Evolutionary conservation across 768 basidiomycete genomes (phyloP), one percentile per base, ranked within the genome.

Genomic region (Cubamyces lactineus): DNA sequence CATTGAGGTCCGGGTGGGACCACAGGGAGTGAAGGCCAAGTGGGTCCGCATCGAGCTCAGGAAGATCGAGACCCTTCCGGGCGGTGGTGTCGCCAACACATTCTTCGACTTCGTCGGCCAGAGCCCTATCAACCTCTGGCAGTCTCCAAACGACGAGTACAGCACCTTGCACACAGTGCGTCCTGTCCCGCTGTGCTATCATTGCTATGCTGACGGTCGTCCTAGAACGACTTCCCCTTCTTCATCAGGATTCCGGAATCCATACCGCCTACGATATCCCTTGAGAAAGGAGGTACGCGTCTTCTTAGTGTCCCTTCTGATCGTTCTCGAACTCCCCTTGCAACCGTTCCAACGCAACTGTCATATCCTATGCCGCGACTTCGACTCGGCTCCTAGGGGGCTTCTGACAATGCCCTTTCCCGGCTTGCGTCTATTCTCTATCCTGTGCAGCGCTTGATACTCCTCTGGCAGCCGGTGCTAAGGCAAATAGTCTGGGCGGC

Each of bases 11-110:
- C 87, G 95, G 17, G 80, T 87, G 5, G 88, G 86, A 0, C 78
- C 80, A 2, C 82, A 86, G 63, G 89, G 91, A 16, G 84, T 92
- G 71, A 95, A 94, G 77, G 92, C 92, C 26, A 92, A 94, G 75
- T 96, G 92, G 88, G 88, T 98, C 24, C 86, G 89, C 65, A 86
- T 97, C 62, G 94, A 96, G 76, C 81, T 97, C 72, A 86, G 92
- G 66, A 95, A 95, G 78, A 85, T 96, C 45, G 96, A 98, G 75
- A 88, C 84, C 3, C 82, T 90, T 48, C 91, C 89, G 1, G 86
- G 86, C 21, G 89, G 86, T 23, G 86, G 87, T 16, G 77, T 79
- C 62, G 78, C 81, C 16, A 89, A 88, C 74, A 85, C 86, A 13
- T 94, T 87, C 77, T 86, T 84, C 68, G 92, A 94, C 71, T 84